Conservation (phyloP, 1,284 basidiomycete species). For the Polyporus tsugae region DNA sequence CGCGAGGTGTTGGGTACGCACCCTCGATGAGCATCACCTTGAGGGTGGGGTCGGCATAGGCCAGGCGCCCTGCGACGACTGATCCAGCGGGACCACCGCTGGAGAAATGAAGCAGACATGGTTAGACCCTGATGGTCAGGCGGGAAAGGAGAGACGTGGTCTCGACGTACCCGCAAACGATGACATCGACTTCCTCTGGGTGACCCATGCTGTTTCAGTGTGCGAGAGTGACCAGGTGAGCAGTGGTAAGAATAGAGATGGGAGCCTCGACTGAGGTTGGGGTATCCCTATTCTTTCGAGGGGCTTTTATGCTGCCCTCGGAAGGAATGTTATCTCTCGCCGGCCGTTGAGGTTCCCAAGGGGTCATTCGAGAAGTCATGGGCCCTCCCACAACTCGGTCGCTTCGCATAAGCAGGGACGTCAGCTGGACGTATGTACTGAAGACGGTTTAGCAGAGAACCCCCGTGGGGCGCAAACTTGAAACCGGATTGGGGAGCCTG, state of each 20-base stretch:
- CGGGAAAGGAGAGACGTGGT: constrained; percentile 2
- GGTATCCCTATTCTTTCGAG: constrained; percentile 26
- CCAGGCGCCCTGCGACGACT: constrained; percentile 73
- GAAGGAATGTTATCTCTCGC: constrained; percentile 28
- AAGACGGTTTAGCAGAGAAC: constrained; percentile 31
- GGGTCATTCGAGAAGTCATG: constrained; percentile 35
- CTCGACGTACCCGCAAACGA: constrained; percentile 57
- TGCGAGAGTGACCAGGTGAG: constrained; percentile 28
- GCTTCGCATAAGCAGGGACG: constrained; percentile 27
- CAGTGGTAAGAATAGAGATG: constrained; percentile 33
- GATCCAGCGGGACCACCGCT: constrained; percentile 75
- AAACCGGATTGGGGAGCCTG: constrained; percentile 28
- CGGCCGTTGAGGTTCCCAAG: constrained; percentile 31
- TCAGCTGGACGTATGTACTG: constrained; percentile 31
- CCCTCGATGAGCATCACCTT: constrained; percentile 82
- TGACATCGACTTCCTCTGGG: constrained; percentile 78
- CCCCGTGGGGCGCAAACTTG: constrained; percentile 17
- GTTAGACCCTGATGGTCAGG: constrained; percentile 20
- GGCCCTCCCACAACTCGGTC: constrained; percentile 29
- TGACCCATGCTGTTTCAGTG: constrained; percentile 50
- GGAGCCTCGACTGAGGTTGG: constrained; percentile 35
- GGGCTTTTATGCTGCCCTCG: constrained; percentile 33
- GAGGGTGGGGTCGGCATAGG: constrained; percentile 74
- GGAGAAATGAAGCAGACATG: constrained; percentile 37
- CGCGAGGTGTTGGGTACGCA: constrained; percentile 29